These are phyloP conservation scores for Amanita muscaria DNA, from an alignment of 768 basidiomycete species.

Conservation along the genomic window DNA sequence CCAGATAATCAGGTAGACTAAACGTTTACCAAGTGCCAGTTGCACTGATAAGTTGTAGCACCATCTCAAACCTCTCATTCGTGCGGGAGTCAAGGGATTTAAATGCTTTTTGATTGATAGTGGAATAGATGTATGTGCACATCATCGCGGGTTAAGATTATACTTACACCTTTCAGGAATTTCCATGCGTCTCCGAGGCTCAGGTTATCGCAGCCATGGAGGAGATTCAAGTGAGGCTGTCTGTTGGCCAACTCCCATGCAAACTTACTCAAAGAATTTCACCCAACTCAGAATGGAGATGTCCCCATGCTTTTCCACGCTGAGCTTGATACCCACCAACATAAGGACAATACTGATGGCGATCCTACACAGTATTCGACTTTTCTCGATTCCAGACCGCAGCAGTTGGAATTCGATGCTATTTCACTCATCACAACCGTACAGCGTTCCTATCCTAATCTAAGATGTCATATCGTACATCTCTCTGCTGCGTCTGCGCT, in stretches of 20 bases:
- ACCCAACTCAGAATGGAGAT: slow-evolving; percentile 40
- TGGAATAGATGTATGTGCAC: slow-evolving; percentile 70
- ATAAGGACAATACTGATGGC: not conserved
- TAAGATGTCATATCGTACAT: slow-evolving; percentile 92
- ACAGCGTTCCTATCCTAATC: slow-evolving; percentile 48
- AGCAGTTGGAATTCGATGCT: slow-evolving; percentile 70
- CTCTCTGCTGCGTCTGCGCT: slow-evolving; percentile 82
- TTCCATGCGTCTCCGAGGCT: slow-evolving; percentile 71
- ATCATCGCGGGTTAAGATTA: not conserved
- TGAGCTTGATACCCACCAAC: slow-evolving; percentile 48
- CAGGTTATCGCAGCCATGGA: slow-evolving; percentile 68
- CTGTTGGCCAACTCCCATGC: slow-evolving; percentile 7
- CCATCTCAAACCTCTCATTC: slow-evolving; percentile 67
- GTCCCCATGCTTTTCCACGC: slow-evolving; percentile 89
- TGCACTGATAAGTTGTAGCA: slow-evolving; percentile 28
- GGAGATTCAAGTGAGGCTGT: slow-evolving; percentile 52
- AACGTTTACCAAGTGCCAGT: not conserved
- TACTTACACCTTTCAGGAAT: slow-evolving; percentile 53
- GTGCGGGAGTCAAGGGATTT: slow-evolving; percentile 86
- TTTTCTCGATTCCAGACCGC: slow-evolving; percentile 81
- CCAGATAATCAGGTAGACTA: slow-evolving; percentile 75
- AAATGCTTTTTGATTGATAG: slow-evolving; percentile 96
- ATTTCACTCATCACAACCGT: slow-evolving; percentile 68
- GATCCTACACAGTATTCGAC: slow-evolving; percentile 61
- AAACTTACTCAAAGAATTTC: slow-evolving; percentile 1